Conservation (phyloP, 2,329 filamentous ascomycete genomes). For the Teratosphaeria pseudoeucalypti region DNA sequence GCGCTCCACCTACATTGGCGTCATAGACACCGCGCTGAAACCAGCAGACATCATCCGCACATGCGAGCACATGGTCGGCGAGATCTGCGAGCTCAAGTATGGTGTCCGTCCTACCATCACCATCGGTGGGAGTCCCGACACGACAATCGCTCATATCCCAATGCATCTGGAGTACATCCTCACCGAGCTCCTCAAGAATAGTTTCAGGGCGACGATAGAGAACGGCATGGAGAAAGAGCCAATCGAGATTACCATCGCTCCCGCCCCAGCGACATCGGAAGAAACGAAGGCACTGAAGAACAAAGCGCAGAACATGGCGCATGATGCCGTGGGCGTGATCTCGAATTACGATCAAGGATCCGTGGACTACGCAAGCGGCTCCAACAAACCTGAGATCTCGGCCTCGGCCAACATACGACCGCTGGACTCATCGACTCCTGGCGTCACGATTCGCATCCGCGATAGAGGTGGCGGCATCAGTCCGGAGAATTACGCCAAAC, state of each 20-base stretch:
- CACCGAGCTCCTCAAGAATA: constrained; percentile 92
- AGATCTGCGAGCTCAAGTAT: constrained; percentile 95
- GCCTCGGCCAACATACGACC: constrained; percentile 32
- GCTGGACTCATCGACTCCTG: constrained; percentile 50
- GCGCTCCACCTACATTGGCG: constrained; percentile 66
- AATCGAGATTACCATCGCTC: constrained; percentile 85
- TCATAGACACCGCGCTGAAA: constrained; percentile 82
- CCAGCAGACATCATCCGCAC: constrained; percentile 72
- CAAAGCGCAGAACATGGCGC: constrained; percentile 8
- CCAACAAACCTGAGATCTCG: constrained; percentile 12
- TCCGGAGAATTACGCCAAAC: constrained; percentile 70
- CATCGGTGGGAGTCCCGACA: constrained; percentile 75
- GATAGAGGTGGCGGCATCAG: constrained; percentile 91
- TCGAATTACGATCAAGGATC: constrained; percentile 27
- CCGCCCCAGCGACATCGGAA: constrained; percentile 43
- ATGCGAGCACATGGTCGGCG: constrained; percentile 83
- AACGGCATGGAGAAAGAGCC: constrained; percentile 68
- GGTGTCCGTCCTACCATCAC: constrained; percentile 71
- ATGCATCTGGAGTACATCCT: constrained; percentile 97
- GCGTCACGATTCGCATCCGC: constrained; percentile 88
- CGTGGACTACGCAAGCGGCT: constrained; percentile 24
- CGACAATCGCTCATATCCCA: constrained; percentile 87
- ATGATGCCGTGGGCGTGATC: constrained; percentile 12
- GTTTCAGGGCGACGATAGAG: constrained; percentile 88
- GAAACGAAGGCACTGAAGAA: constrained; percentile 11